phyloP scores from a whole-genome alignment of 257 asterid species.

The Thymus quinquecostatus region DNA sequence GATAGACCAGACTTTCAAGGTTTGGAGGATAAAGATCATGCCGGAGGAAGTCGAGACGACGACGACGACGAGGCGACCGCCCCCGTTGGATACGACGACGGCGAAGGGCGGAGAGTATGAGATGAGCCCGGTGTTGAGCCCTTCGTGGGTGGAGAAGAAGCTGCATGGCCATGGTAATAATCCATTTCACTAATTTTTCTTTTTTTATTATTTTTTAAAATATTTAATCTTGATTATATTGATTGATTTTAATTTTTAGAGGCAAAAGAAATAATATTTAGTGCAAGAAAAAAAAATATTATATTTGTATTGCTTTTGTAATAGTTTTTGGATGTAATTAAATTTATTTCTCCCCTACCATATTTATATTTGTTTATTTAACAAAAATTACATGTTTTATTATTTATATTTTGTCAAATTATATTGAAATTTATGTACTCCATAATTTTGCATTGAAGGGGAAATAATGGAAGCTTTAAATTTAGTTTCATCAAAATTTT shows the following conservation, averaged over 20 bases:
- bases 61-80: not conserved
- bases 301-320: not conserved
- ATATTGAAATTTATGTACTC: no score
- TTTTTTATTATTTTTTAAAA: not conserved
- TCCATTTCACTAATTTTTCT: constrained; percentile 36
- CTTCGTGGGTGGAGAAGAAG: constrained; percentile 95
- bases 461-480: not conserved
- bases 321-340: not conserved
- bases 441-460: not conserved
- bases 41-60: constrained; percentile 60
- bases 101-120: constrained; percentile 48
- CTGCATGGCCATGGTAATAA: constrained; percentile 49
- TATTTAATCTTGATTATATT: not conserved
- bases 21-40: constrained; percentile 86
- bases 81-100: constrained; percentile 16
- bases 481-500: not conserved
- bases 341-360: no score
- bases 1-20: constrained; percentile 84
- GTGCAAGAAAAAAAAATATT: not conserved
- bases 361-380: no score
- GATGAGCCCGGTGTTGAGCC: constrained; percentile 84
- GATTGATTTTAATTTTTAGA: not conserved
- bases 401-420: no score
- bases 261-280: not conserved
- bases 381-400: no score